Evolutionary conservation across 2,329 filamentous ascomycete genomes (phyloP).

Genomic region (Calonectria montana): DNA sequence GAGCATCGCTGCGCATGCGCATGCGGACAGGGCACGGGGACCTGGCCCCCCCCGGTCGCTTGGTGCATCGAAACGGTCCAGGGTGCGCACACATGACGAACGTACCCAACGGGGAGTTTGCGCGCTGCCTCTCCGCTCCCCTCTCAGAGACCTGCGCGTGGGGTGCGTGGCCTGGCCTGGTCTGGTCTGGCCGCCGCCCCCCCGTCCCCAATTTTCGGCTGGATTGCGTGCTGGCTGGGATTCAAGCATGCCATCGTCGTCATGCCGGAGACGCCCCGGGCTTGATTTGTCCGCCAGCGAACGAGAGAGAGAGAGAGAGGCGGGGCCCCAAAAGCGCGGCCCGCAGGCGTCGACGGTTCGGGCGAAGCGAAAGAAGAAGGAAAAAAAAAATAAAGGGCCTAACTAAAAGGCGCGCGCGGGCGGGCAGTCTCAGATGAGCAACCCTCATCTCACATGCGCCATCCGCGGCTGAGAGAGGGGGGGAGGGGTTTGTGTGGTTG

Average conservation of each 20-base stretch:
- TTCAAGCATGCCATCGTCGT: constrained; percentile 42
- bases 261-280: constrained; percentile 28
- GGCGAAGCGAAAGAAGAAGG: neutral
- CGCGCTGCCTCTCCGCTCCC: no score
- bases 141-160: constrained; percentile 30
- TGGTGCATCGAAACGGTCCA: constrained; percentile 11
- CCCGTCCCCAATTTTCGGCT: neutral
- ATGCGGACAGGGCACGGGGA: constrained; percentile 13
- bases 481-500: neutral
- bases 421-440: neutral
- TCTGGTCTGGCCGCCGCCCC: neutral
- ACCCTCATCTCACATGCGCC: neutral
- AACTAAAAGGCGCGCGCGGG: neutral
- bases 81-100: neutral
- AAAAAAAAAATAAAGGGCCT: neutral
- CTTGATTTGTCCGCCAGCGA: neutral
- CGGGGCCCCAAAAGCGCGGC: neutral
- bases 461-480: neutral
- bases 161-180: constrained; percentile 16
- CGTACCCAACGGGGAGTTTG: constrained; percentile 23
- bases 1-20: constrained; percentile 16
- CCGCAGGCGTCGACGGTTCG: neutral
- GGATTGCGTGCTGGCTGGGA: constrained; percentile 46
- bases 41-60: neutral
- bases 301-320: no score